phyloP scores from a whole-genome alignment of 73 alveolate species.

The Stentor coeruleus region DNA sequence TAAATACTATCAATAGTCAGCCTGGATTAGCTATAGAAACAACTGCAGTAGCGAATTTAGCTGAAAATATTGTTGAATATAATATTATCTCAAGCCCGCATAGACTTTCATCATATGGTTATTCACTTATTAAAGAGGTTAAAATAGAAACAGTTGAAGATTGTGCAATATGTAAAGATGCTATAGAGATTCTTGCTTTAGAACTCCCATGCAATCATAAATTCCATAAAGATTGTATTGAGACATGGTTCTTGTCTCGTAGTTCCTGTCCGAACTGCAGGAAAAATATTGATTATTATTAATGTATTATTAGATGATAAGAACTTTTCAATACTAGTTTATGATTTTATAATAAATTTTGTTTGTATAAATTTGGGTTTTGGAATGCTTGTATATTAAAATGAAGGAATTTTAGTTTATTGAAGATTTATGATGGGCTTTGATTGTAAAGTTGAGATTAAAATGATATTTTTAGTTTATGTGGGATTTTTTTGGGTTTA shows the following conservation, averaged over 20 bases:
- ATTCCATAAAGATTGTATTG: not conserved
- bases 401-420: no score
- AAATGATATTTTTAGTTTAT: no score
- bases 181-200: not conserved
- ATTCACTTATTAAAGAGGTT: not conserved
- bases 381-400: no score
- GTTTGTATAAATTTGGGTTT: no score
- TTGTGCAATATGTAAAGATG: not conserved
- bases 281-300: not conserved
- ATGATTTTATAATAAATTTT: no score
- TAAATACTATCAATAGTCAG: no score
- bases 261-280: not conserved
- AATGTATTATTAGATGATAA: not conserved
- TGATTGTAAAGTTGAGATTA: no score
- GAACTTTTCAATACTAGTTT: no score
- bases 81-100: not conserved
- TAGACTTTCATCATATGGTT: not conserved
- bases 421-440: no score
- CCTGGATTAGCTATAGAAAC: not conserved
- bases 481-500: no score
- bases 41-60: not conserved
- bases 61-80: not conserved
- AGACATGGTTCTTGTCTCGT: not conserved
- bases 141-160: not conserved
- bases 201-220: not conserved